A percentile compares a stretch with the other conserved stretches of the same genome.
phyloP scores from a whole-genome alignment of 495 filamentous ascomycete species.

The Aspergillus incahuasiensis region DNA sequence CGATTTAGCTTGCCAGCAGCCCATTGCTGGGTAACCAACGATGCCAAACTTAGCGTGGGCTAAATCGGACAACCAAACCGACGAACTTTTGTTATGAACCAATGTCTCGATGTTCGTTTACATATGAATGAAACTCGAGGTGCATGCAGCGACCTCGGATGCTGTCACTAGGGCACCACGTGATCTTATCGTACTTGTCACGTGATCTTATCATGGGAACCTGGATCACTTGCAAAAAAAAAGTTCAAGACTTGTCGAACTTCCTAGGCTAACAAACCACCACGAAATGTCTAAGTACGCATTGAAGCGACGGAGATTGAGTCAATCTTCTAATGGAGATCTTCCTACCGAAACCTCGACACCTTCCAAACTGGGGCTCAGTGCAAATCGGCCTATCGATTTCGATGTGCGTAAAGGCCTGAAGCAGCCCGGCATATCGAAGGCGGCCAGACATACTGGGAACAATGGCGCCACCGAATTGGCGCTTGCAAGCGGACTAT shows the following conservation, averaged over 20 bases:
- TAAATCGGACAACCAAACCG: too few species aligned
- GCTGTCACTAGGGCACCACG: not conserved
- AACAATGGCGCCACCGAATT: constrained; percentile 35
- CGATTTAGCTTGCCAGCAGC: not conserved
- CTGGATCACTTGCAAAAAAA: constrained; percentile 9
- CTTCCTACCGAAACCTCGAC: constrained; percentile 1
- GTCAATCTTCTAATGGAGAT: constrained; percentile 25
- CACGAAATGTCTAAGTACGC: constrained; percentile 30
- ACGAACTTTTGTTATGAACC: too few species aligned
- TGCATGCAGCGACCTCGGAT: too few species aligned
- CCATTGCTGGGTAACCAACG: too few species aligned
- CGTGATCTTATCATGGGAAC: constrained; percentile 9
- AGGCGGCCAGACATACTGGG: constrained; percentile 16
- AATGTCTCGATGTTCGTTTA: too few species aligned
- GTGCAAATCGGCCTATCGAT: not conserved
- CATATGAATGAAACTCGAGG: too few species aligned
- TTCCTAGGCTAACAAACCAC: not conserved
- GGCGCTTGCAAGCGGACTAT: constrained; percentile 44
- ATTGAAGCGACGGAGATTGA: constrained; percentile 37
- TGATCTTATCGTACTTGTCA: not conserved
- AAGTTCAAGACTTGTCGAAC: not conserved
- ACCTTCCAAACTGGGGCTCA: not conserved
- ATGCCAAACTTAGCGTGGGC: too few species aligned
- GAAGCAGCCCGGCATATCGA: not conserved
- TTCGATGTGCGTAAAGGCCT: constrained; percentile 2